Conservation (phyloP, 2,329 filamentous ascomycete genomes). For the Fusarium sp. region DNA sequence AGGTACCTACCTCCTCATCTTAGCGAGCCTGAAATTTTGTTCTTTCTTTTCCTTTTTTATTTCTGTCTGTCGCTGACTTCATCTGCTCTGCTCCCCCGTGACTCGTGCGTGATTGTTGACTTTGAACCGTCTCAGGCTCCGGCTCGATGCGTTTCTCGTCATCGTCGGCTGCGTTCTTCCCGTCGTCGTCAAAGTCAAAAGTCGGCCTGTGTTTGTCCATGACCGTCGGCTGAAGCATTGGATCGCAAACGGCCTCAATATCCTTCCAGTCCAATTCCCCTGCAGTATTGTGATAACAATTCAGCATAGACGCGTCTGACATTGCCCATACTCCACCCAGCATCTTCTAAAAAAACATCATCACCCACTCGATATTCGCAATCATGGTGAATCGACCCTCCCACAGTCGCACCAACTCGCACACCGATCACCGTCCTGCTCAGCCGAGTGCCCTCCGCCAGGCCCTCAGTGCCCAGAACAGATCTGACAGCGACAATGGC, state of each 20-base stretch:
- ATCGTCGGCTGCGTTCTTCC: constrained; percentile 20
- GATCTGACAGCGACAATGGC: constrained; percentile 25
- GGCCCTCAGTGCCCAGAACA: constrained; percentile 53
- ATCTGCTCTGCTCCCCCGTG: neutral
- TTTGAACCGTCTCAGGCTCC: neutral
- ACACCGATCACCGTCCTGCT: constrained; percentile 53
- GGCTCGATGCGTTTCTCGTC: constrained; percentile 28
- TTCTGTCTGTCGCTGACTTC: neutral
- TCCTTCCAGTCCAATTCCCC: constrained; percentile 2
- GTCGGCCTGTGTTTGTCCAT: constrained; percentile 12
- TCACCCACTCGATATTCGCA: constrained; percentile 4
- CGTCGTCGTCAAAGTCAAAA: constrained; percentile 13
- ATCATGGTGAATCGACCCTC: constrained; percentile 45
- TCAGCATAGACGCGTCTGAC: neutral
- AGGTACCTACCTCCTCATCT: constrained; percentile 26
- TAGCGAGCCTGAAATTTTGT: constrained; percentile 23
- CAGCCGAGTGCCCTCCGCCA: constrained; percentile 61
- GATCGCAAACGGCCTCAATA: neutral
- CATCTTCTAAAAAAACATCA: neutral
- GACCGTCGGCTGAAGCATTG: neutral
- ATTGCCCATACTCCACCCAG: neutral
- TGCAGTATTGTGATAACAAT: neutral
- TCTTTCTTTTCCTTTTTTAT: constrained; percentile 5
- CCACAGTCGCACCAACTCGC: constrained; percentile 46
- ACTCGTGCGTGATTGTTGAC: constrained; percentile 14